phyloP scores from a whole-genome alignment of 768 basidiomycete species.

The Russula ochroleuca region DNA sequence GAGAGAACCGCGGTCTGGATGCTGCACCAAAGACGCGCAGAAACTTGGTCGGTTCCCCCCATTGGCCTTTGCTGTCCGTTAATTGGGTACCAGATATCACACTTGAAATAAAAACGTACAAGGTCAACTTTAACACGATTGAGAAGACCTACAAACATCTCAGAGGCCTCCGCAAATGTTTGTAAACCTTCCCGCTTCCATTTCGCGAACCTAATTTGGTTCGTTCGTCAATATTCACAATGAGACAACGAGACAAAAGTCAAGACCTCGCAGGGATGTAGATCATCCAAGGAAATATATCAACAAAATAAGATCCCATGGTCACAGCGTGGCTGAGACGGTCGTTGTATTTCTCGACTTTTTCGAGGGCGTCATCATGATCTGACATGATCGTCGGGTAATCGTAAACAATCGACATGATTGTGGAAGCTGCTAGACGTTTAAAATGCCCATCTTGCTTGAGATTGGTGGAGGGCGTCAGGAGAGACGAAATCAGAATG shows the following conservation, averaged over 20 bases:
- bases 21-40: conserved; percentile 4
- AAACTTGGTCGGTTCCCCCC: conserved; percentile 3
- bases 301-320: not conserved
- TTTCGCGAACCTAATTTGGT: conserved; percentile 5
- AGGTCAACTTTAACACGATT: conserved; percentile 7
- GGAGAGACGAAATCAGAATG: conserved; percentile 31
- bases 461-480: conserved; percentile 29
- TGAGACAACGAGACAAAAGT: not conserved
- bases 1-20: not conserved
- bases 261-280: conserved; percentile 15
- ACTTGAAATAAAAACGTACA: not conserved
- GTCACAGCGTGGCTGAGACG: not conserved
- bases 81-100: not conserved
- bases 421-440: conserved; percentile 31
- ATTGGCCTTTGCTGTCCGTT: not conserved
- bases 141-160: conserved; percentile 8
- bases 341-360: not conserved
- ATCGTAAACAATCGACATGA: conserved; percentile 32
- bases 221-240: not conserved
- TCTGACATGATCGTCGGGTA: conserved; percentile 8
- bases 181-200: conserved; percentile 4
- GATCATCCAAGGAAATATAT: conserved; percentile 17
- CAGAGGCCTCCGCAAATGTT: not conserved
- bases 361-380: not conserved
- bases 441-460: conserved; percentile 33